Base-by-base conservation (phyloP, 176 grass and related monocot species). In the Ensete glaucum region DNA sequence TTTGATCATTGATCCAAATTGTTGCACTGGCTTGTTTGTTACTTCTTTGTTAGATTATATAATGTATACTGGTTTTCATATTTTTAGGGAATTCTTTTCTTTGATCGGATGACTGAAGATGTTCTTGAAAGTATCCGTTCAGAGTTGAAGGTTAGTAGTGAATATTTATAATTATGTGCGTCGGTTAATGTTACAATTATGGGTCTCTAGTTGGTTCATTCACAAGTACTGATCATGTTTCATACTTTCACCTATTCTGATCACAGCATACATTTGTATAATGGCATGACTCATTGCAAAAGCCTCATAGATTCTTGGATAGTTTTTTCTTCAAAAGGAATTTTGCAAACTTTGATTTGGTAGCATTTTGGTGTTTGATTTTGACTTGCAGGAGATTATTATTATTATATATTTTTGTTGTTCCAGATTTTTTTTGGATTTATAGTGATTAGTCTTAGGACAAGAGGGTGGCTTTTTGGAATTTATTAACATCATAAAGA, bases 51-150 rank as follows among this genome's bases (percentile, higher is more conserved):
- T 50, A 5, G 48, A 55, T 26, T 54, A 54, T 66, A 52, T 7
- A 29, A 54, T 19, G 52, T 64, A 65, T 78, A 6, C 2, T 57
- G 1, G 10, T 1, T 53, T 53, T 50, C 86, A 70, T 23, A 81
- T 87, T 81, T 85, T 67, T 84, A 98, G 94, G 94, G 94, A n/a
- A 64, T 89, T 83, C 86, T 98, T 84, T 98, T 91, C 82, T 87
- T 98, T 84, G 90, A 98, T 83, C 88, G 94, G 83, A 98, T 98
- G 94, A 77, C 82, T 74, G 74, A 75, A 80, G 94, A 93, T 85
- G 84, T 93, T 78, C 82, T 98, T 84, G 90, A 87, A 79, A 93
- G 80, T 51, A 88, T 98, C 73, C 73, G 26, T 48, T 67, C 83
- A 66, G 64, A 86, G 64, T 81, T 98, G 79, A 87, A 93, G 94